Evolutionary conservation across 2,329 filamentous ascomycete genomes (phyloP).

Genomic region (Dothideomycetes sp.): DNA sequence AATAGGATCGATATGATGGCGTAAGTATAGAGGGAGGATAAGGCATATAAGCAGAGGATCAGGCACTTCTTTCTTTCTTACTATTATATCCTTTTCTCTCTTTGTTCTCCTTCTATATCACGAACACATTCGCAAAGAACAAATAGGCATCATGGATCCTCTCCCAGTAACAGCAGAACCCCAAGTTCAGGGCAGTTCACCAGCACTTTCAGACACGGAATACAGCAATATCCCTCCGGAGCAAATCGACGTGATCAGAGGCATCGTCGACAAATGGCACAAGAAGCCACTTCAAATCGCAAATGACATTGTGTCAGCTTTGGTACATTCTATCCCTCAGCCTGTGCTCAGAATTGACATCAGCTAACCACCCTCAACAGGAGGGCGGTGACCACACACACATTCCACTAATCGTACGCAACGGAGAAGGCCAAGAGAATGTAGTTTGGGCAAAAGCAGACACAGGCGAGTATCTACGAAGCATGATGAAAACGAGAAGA

Average conservation of each 20-base stretch:
- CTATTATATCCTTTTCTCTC: too few species aligned
- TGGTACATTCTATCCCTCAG: constrained; percentile 8
- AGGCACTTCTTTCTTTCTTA: too few species aligned
- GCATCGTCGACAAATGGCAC: constrained; percentile 17
- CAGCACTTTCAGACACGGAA: constrained; percentile 1
- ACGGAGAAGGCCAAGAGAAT: constrained; percentile 15
- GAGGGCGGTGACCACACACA: constrained; percentile 16
- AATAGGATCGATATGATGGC: not conserved
- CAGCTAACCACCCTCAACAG: constrained; percentile 1
- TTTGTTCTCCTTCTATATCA: not conserved
- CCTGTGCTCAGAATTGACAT: too few species aligned
- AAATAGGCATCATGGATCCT: not conserved
- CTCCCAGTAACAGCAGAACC: constrained; percentile 5
- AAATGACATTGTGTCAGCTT: constrained; percentile 15
- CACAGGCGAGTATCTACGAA: too few species aligned
- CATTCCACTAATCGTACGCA: constrained; percentile 16
- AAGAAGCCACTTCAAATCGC: constrained; percentile 16
- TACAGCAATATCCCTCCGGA: constrained; percentile 5
- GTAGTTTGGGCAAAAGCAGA: constrained; percentile 20
- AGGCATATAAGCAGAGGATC: not conserved
- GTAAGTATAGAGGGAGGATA: too few species aligned
- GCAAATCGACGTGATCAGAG: constrained; percentile 14
- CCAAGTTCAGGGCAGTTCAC: constrained; percentile 1
- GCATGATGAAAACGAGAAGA: too few species aligned
- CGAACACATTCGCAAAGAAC: not conserved